Base-by-base conservation (phyloP, 805 yeast genomes). In the Wickerhamiella shivajii region DNA sequence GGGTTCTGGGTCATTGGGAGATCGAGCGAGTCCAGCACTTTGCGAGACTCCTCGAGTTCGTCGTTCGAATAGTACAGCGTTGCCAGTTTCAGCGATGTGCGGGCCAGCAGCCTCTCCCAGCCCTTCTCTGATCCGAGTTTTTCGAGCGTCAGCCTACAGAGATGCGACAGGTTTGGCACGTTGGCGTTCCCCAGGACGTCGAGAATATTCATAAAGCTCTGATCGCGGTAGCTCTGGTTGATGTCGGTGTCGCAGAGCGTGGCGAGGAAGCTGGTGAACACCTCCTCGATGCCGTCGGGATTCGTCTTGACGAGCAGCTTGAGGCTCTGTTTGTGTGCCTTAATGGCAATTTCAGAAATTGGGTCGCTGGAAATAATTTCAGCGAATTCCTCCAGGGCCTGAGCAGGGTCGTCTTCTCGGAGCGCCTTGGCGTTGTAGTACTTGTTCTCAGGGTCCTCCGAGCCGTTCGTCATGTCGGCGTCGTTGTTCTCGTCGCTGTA, bases 401-500 rank as follows among this genome's bases (percentile, higher is more conserved):
- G 46, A 10, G 39, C 39, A 1, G 51, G 50, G 19, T 57, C 56
- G 13, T 50, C 53, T 15, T 54, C 60, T 36, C 50, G 50, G 25
- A 44, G 33, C 6, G 48, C 51, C 33, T 58, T 58, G 22, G 60
- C 61, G 31, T 49, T 55, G 44, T 59, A 58, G 48, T 58, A 58
- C 33, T 38, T 44, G 45, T 56, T 56, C 26, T 58, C 56, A 23
- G 42, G 38, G 27, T 48, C 38, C 6, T 17, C 29, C 11, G 27
- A 13, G 12, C 32, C 14, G 10, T 16, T 29, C 14, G n/a, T 29
- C n/a, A 6, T 29, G 7, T 8, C 7, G 10, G 7, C 31, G 11
- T 19, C 45, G 22, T 39, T 40, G 27, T 48, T 49, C 16, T 40
- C 37, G 7, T 40, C 48, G n/a, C 59, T 50, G 20, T 39, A 50